phyloP scores from a whole-genome alignment of 768 basidiomycete genomes.

The Boletellus emodensis region DNA sequence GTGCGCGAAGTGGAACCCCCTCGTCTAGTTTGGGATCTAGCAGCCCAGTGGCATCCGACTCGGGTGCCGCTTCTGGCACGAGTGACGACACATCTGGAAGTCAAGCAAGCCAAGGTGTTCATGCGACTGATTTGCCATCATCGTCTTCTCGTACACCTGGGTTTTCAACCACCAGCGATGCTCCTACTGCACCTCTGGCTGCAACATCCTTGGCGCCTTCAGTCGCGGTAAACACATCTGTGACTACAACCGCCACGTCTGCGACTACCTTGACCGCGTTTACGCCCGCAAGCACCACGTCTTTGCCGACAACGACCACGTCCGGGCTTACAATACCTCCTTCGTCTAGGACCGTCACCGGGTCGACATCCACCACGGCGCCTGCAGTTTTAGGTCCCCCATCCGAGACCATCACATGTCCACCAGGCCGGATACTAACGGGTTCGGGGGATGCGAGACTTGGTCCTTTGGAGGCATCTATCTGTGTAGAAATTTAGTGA shows the following conservation, averaged over 20 bases:
- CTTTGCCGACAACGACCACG: too few relatives aligned
- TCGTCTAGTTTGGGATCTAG: not conserved
- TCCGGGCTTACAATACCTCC: too few relatives aligned
- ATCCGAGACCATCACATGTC: constrained; percentile 1
- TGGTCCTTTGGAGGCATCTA: not conserved
- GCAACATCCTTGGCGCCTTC: not conserved
- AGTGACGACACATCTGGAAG: not conserved
- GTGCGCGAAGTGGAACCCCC: not conserved
- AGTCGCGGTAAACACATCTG: not conserved
- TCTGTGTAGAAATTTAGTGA: constrained; percentile 14
- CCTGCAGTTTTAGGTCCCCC: not conserved
- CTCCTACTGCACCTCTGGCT: too few relatives aligned
- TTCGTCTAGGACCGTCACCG: not conserved
- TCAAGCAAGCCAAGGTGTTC: too few relatives aligned
- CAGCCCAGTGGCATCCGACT: not conserved
- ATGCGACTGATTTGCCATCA: too few relatives aligned
- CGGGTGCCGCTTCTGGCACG: not conserved
- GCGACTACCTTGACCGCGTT: too few relatives aligned
- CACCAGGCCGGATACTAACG: constrained; percentile 11
- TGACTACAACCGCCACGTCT: not conserved
- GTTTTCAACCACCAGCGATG: too few relatives aligned
- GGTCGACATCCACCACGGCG: not conserved
- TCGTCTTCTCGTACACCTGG: too few relatives aligned
- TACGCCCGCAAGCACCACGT: not conserved
- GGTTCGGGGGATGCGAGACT: not conserved